Conservation (phyloP, 2,329 filamentous ascomycete species). For the Rhinocladiella mackenziei region DNA sequence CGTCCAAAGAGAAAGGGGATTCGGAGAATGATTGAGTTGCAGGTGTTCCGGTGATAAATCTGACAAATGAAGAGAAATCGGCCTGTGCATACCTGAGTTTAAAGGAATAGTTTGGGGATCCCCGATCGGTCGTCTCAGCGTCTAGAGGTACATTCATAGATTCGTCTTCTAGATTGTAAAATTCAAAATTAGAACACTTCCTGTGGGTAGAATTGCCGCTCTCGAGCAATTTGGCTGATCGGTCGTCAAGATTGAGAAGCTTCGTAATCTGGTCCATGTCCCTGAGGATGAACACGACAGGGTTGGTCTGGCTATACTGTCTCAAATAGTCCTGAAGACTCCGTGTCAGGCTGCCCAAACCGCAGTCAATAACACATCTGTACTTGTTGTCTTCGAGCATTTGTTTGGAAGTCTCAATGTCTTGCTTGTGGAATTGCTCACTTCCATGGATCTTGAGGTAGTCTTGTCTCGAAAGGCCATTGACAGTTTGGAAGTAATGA, state of each 20-base stretch:
- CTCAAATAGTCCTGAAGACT: conserved; percentile 41
- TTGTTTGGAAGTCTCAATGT: conserved; percentile 41
- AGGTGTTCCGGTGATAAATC: conserved; percentile 53
- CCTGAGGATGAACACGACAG: conserved; percentile 41
- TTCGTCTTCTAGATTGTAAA: conserved; percentile 48
- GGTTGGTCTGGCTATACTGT: conserved; percentile 37
- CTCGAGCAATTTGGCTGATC: conserved; percentile 42
- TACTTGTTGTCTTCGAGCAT: conserved; percentile 45
- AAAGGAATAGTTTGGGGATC: conserved; percentile 46
- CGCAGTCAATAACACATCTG: conserved; percentile 44
- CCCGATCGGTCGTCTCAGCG: conserved; percentile 36
- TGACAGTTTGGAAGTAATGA: conserved; percentile 43
- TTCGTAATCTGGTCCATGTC: conserved; percentile 40
- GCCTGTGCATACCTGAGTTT: conserved; percentile 53
- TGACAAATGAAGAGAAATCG: conserved; percentile 58
- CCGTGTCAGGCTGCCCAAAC: conserved; percentile 42
- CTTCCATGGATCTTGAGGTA: conserved; percentile 40
- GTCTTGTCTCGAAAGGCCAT: conserved; percentile 41
- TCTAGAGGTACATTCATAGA: conserved; percentile 33
- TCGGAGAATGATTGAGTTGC: conserved; percentile 51
- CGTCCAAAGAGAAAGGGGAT: conserved; percentile 59
- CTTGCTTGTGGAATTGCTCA: conserved; percentile 42
- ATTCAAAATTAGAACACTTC: conserved; percentile 46
- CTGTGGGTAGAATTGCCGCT: conserved; percentile 45
- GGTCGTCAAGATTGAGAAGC: conserved; percentile 43